phyloP scores from a whole-genome alignment of 169 alveolate genomes.

The Babesia bigemina region DNA sequence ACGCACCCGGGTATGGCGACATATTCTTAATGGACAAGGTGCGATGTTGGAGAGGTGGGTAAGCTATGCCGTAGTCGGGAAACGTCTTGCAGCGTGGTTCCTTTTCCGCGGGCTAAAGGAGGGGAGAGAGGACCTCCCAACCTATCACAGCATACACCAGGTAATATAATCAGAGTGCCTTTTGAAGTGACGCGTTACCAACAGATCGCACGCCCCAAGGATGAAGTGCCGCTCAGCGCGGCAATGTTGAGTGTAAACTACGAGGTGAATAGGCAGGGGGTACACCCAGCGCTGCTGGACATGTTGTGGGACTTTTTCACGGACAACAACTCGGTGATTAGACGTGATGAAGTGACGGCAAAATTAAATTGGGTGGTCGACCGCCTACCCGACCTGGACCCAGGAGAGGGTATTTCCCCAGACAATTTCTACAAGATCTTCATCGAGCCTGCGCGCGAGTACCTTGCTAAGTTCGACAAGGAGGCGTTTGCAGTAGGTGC shows the following conservation, averaged over 20 bases:
- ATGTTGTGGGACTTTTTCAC: slow-evolving; percentile 79
- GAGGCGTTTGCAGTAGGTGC: slow-evolving; percentile 42
- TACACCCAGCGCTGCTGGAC: slow-evolving; percentile 80
- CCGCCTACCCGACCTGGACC: slow-evolving; percentile 65
- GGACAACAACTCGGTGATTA: slow-evolving; percentile 37
- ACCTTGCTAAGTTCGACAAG: slow-evolving; percentile 57
- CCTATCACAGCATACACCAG: slow-evolving; percentile 70
- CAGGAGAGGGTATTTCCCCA: slow-evolving; percentile 79
- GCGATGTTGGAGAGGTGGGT: slow-evolving; percentile 61
- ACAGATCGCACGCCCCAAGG: slow-evolving; percentile 58
- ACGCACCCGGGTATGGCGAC: slow-evolving; percentile 77
- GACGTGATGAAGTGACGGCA: slow-evolving; percentile 67
- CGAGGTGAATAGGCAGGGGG: slow-evolving; percentile 77
- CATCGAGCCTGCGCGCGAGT: slow-evolving; percentile 51
- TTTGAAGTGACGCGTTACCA: slow-evolving; percentile 20
- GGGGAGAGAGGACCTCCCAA: slow-evolving; percentile 67
- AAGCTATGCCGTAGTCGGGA: background rate
- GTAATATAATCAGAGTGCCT: slow-evolving; percentile 25
- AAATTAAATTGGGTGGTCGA: slow-evolving; percentile 73
- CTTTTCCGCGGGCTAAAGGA: slow-evolving; percentile 43
- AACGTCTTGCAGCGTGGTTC: slow-evolving; percentile 44
- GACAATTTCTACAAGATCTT: slow-evolving; percentile 76
- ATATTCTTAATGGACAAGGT: slow-evolving; percentile 69
- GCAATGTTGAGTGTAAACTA: slow-evolving; percentile 68
- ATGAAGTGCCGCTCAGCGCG: slow-evolving; percentile 69